Evolutionary conservation across 768 basidiomycete genomes (phyloP).

Genomic region (Podaxis sp.): DNA sequence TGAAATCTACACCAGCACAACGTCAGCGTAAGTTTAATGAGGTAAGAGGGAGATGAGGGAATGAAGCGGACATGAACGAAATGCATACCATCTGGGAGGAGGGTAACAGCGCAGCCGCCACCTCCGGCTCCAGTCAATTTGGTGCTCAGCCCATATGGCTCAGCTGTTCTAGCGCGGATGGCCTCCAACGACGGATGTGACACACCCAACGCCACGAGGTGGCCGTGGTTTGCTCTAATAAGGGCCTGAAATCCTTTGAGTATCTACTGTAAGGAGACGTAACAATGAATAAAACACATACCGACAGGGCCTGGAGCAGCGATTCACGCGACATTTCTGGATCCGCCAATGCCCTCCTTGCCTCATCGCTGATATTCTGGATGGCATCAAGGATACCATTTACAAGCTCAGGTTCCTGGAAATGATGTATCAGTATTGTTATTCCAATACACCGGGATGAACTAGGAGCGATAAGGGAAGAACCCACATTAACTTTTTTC

Average conservation of each 20-base stretch:
- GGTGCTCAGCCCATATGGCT: constrained; percentile 74
- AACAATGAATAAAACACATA: constrained; percentile 36
- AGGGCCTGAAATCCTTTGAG: constrained; percentile 50
- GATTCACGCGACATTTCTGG: constrained; percentile 64
- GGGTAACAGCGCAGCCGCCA: constrained; percentile 95
- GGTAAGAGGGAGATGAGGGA: constrained; percentile 2
- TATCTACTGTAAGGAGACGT: constrained; percentile 8
- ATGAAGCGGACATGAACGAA: neutral
- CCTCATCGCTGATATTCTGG: constrained; percentile 83
- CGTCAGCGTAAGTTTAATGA: constrained; percentile 12
- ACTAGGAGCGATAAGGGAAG: neutral
- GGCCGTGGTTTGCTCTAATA: constrained; percentile 86
- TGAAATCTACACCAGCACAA: constrained; percentile 57
- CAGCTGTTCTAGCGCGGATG: constrained; percentile 69
- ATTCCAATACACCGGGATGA: neutral
- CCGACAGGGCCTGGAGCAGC: constrained; percentile 67
- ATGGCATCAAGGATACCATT: constrained; percentile 76
- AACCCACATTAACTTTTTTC: constrained; percentile 58
- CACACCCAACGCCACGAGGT: constrained; percentile 83
- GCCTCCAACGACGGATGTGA: constrained; percentile 87
- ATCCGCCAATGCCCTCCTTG: constrained; percentile 70
- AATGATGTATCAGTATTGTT: constrained; percentile 7
- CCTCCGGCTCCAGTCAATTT: constrained; percentile 98
- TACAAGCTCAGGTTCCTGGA: constrained; percentile 83
- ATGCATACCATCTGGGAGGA: constrained; percentile 85